phyloP scores from a whole-genome alignment of 2,329 filamentous ascomycete genomes.

The Aspergillus phoenicis region DNA sequence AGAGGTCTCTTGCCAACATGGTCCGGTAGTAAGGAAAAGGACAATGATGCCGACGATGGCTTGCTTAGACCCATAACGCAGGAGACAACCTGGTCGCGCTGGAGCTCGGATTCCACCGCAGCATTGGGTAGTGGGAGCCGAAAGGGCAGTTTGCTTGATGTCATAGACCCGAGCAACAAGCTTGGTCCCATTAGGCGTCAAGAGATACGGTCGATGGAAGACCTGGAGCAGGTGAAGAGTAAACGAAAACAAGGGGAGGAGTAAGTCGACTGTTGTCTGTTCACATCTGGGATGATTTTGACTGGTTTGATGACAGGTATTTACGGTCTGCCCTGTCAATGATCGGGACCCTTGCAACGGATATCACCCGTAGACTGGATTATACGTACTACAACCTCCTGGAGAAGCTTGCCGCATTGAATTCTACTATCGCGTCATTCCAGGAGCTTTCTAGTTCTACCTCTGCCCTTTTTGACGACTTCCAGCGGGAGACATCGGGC shows the following conservation, averaged over 20 bases:
- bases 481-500: constrained; percentile 39
- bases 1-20: constrained; percentile 36
- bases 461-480: constrained; percentile 39
- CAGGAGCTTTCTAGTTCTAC: constrained; percentile 44
- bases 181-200: constrained; percentile 31
- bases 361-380: constrained; percentile 50
- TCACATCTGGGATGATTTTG: neutral
- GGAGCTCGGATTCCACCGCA: constrained; percentile 38
- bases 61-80: constrained; percentile 33
- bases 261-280: constrained; percentile 55
- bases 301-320: constrained; percentile 25
- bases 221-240: constrained; percentile 49
- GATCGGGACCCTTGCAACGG: constrained; percentile 43
- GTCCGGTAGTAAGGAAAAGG: constrained; percentile 33
- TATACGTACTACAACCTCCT: constrained; percentile 53
- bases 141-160: constrained; percentile 33
- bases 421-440: constrained; percentile 45
- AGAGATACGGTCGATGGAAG: constrained; percentile 37
- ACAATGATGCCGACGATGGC: constrained; percentile 34
- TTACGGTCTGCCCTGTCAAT: constrained; percentile 39
- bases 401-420: constrained; percentile 46
- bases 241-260: constrained; percentile 77
- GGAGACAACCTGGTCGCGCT: constrained; percentile 37
- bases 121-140: constrained; percentile 28
- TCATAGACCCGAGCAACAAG: constrained; percentile 28